Base-by-base conservation (phyloP, 2,329 filamentous ascomycete species). In the Apiospora phragmitis region DNA sequence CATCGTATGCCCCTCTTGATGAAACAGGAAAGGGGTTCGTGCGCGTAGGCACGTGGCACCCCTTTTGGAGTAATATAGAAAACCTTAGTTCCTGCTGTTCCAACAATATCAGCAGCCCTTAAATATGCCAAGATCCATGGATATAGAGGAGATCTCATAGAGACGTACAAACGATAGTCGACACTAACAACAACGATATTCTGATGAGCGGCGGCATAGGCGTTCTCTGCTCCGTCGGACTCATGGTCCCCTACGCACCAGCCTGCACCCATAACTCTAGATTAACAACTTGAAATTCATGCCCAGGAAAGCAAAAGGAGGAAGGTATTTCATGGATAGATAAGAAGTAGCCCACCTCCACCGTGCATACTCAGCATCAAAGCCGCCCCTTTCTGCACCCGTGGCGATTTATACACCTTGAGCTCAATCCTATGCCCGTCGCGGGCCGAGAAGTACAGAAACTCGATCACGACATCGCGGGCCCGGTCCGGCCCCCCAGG, bases 131-230 rank as follows among this genome's bases (percentile, higher is more conserved):
- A n/a, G n/a, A n/a, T n/a, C n/a, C n/a, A n/a, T n/a, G n/a, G n/a
- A n/a, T n/a, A n/a, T n/a, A n/a, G n/a, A n/a, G n/a, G n/a, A n/a
- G n/a, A n/a, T n/a, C n/a, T n/a, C n/a, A n/a, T n/a, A n/a, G n/a
- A 65, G 41, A 26, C 78, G 71, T 70, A 81, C 81, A 81, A 74
- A 45, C 82, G 76, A 68, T 83, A 83, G 62, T 80, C 79, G 6
- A 83, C 77, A 59, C 80, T 82, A 35, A 81, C 77, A 5, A 83
- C 79, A 2, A 83, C 79, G 0, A 80, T 79, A 38, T 80, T 75
- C 32, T 80, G 76, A 29, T 77, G 77, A 67, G 75, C 73, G 14
- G 73, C 77, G 18, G 80, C 76, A 43, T 81, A 75, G 51, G 81
- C 69, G 67, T 80, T 82, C 76, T 83, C 81, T 1, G 75, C 74